These are phyloP conservation scores for Aspergillus melleus DNA, from an alignment of 2,329 filamentous ascomycete genomes.

Conservation along the genomic window DNA sequence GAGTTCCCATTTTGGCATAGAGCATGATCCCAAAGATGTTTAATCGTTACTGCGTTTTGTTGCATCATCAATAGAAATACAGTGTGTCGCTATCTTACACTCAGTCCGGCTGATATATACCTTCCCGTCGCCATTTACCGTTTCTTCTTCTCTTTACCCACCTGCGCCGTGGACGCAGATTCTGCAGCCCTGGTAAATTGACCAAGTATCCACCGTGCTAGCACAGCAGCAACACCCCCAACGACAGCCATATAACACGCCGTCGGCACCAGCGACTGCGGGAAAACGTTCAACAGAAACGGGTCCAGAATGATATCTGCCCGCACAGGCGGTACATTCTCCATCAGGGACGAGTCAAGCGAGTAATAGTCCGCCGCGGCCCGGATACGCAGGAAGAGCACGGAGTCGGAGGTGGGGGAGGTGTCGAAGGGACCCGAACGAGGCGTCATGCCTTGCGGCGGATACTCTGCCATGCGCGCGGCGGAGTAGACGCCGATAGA, in stretches of 20 bases:
- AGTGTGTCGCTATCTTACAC: neutral
- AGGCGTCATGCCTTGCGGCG: constrained; percentile 5
- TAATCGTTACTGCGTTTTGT: neutral
- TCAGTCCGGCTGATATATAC: neutral
- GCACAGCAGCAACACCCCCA: constrained; percentile 53
- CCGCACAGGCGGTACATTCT: constrained; percentile 67
- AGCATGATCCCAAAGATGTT: neutral
- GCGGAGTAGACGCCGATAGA: constrained; percentile 65
- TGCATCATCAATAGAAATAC: neutral
- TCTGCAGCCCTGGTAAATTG: constrained; percentile 27
- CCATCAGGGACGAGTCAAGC: constrained; percentile 72
- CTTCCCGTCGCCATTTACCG: constrained; percentile 1
- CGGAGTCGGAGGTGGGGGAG: constrained; percentile 43
- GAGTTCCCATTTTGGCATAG: neutral
- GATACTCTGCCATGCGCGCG: constrained; percentile 42
- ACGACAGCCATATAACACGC: constrained; percentile 67
- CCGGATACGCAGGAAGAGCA: constrained; percentile 71
- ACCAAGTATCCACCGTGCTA: constrained; percentile 33
- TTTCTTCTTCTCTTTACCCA: constrained; percentile 19
- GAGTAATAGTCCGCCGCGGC: constrained; percentile 85
- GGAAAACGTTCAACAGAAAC: constrained; percentile 76
- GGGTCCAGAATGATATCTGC: constrained; percentile 86
- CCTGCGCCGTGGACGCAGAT: neutral
- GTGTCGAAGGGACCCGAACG: constrained; percentile 11
- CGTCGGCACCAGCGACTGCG: constrained; percentile 73